Base-by-base conservation (phyloP, 768 basidiomycete species). In the Gautieria morchelliformis region DNA sequence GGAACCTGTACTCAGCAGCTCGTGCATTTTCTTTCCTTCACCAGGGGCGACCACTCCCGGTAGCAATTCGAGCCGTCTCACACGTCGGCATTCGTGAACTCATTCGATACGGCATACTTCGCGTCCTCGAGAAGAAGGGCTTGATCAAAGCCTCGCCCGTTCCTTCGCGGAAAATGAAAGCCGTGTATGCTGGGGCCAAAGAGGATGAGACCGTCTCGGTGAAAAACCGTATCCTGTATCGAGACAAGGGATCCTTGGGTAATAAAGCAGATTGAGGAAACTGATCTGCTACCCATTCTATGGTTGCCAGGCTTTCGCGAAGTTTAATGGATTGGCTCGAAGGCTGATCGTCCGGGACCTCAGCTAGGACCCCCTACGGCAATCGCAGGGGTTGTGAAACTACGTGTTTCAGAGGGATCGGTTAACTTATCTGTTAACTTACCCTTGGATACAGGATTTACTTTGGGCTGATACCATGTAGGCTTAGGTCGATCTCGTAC, bases 401-500 rank as follows among this genome's bases (percentile, higher is more conserved):
- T n/a, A 19, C 42, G n/a, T n/a, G 17, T 17, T 17, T 9, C 19
- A 5, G 17, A 22, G 20, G 8, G 5, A 17, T 9, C 11, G 20
- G 20, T n/a, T 45, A 30, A 63, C 65, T 15, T 62, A 17, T 9
- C 11, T 3, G 20, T n/a, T 45, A 30, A 63, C 65, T 15, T 62
- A 82, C 84, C 76, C 85, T 32, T 86, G 70, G 78, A 78, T 0
- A 77, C 82, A 1, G 80, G 80, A 68, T 87, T 87, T 40, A 87
- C 77, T 58, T 80, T 75, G 0, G 77, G 74, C 0, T 78, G 78
- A 64, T 83, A 85, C 84, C 84, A 85, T 51, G 77, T 80, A 1
- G 84, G 84, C 69, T 87, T 87, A 87, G 68, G 61, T 85, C 81
- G 48, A 87, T 78, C 60, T 84, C 77, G 59, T 71, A 83, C 14